Percentiles rank a stretch among this genome's conserved stretches.
Conservation (phyloP, 257 asterid genomes). For the Vinca minor region DNA sequence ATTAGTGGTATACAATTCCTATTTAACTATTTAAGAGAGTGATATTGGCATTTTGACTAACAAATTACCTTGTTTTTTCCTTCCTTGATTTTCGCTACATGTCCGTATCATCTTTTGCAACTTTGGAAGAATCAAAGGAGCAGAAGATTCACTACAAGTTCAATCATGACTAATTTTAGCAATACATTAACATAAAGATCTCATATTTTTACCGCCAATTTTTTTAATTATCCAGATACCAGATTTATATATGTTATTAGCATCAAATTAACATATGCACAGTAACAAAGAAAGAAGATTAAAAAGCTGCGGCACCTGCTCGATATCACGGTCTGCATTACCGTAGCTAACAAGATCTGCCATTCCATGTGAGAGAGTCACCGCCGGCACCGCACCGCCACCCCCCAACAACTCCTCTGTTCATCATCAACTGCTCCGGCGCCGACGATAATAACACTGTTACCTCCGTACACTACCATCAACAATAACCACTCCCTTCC, state of each 20-base stretch:
- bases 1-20: no score
- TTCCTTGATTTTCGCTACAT: no score
- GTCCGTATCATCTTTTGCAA: no score
- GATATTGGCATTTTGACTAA: no score
- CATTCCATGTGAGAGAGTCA: constrained; percentile 84
- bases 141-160: neutral
- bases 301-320: constrained; percentile 53
- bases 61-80: no score
- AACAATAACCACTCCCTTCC: constrained; percentile 36
- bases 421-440: constrained; percentile 64
- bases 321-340: constrained; percentile 73
- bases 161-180: neutral
- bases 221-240: neutral
- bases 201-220: neutral
- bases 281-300: constrained; percentile 10
- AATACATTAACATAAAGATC: neutral
- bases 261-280: neutral
- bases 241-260: neutral
- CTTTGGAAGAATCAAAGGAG: neutral
- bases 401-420: constrained; percentile 44
- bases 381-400: constrained; percentile 63
- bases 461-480: constrained; percentile 62
- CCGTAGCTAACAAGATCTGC: constrained; percentile 92
- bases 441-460: constrained; percentile 32
- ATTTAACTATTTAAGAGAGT: no score